These are phyloP conservation scores for Phyllosticta citribraziliensis DNA, from an alignment of 2,329 filamentous ascomycete species.

Conservation along the genomic window DNA sequence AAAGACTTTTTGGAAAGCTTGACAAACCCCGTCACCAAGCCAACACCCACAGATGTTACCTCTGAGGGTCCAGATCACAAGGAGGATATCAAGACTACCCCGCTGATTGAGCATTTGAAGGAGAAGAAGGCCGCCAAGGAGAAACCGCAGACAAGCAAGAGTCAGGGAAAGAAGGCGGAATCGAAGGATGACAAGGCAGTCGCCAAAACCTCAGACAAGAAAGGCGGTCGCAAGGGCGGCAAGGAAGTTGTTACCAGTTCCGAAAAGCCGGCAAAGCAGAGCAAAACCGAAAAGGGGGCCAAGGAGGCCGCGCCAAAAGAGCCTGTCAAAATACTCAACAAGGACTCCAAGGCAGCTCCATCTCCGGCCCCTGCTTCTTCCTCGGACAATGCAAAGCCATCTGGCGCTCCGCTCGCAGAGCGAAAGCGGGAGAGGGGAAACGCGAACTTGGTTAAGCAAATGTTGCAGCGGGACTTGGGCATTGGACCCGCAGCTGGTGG, in stretches of 20 bases:
- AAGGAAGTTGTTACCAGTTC: conserved; percentile 22
- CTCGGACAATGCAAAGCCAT: not conserved
- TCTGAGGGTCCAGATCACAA: conserved; percentile 38
- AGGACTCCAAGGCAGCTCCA: conserved; percentile 17
- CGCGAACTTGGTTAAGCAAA: conserved; percentile 44
- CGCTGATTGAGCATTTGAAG: conserved; percentile 77
- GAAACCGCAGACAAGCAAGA: conserved; percentile 34
- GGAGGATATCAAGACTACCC: conserved; percentile 69
- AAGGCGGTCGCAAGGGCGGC: conserved; percentile 22
- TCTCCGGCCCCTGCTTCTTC: conserved; percentile 23
- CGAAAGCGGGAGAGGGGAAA: conserved; percentile 46
- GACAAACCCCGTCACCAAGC: conserved; percentile 60
- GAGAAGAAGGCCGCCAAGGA: conserved; percentile 80
- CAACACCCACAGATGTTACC: conserved; percentile 38
- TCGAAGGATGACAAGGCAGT: conserved; percentile 51
- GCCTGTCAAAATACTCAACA: conserved; percentile 48
- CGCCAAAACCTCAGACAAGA: conserved; percentile 31
- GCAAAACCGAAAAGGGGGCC: conserved; percentile 45
- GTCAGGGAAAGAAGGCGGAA: conserved; percentile 45
- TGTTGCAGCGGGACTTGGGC: conserved; percentile 54
- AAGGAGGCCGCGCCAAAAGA: conserved; percentile 53
- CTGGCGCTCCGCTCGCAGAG: conserved; percentile 29
- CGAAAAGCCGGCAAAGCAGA: conserved; percentile 30
- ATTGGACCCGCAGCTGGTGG: conserved; percentile 38
- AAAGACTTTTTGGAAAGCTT: conserved; percentile 84